Evolutionary conservation across 805 yeast genomes (phyloP), one percentile per base, ranked within the genome.

Genomic region (Schwanniomyces sp.): DNA sequence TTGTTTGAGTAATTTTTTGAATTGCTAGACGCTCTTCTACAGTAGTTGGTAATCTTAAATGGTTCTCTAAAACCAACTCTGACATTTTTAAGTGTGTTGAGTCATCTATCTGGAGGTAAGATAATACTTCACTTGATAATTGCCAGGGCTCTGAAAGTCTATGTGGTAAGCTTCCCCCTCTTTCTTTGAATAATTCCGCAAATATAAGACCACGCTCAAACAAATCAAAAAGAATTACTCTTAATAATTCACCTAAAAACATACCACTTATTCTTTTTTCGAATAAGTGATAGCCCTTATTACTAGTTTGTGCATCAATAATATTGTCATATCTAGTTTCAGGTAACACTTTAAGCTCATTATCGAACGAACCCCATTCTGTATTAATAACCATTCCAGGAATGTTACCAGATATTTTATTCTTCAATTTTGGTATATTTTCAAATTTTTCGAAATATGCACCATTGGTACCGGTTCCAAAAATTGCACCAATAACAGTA

Each of bases 281-380:
- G 70, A 91, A 94, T 75, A 91, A 79, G 66, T 94, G 97, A 72
- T 74, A 88, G 7, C 95, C 95, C 34, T 82, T 84, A 66, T 92
- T 92, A 9, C 94, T 78, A 21, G 97, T 87, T 52, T 75, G 77
- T 27, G 70, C 64, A 64, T 92, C 96, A 54, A 92, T 82, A 25
- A 69, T 74, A 42, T 71, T 66, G 70, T 92, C 99, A 64, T 84
- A 91, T 50, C 81, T 79, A 4, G 96, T 88, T 42, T 74, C 78
- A 50, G 97, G 97, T 52, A 92, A 74, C 36, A 83, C 74, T 54
- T 81, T 75, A 51, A 91, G 75, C 18, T 81, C 84, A 62, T 92
- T 92, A 69, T 92, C 98, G 60, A 91, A 92, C 38, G 97, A 90
- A 52, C 98, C 98, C 97, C 98, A 94, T 70, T 94, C 99, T 40